Conservation (phyloP, 257 asterid genomes). For the Verbascum thapsus region DNA sequence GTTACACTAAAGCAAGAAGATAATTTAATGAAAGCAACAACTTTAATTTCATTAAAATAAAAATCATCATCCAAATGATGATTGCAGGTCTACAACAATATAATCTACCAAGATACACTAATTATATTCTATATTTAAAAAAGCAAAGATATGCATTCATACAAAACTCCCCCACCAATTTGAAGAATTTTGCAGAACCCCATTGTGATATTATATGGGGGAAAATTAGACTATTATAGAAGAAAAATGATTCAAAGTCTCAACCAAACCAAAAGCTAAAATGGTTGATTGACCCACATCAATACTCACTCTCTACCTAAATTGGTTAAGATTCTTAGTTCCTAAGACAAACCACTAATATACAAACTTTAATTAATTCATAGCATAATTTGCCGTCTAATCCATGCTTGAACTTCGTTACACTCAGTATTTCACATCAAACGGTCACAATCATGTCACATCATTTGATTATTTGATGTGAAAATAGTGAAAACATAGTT, state of each 20-base stretch:
- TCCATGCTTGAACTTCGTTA: constrained; percentile 33
- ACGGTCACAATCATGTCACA: neutral
- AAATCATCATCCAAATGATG: constrained; percentile 56
- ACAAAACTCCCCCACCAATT: constrained; percentile 59
- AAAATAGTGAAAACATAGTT: too few relatives aligned
- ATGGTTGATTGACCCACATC: constrained; percentile 36
- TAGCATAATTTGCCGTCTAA: constrained; percentile 39
- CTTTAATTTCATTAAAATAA: constrained; percentile 52
- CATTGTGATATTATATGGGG: constrained; percentile 44
- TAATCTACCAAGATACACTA: constrained; percentile 58
- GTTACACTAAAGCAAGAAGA: constrained; percentile 40
- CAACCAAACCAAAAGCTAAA: constrained; percentile 51
- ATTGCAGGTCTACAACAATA: constrained; percentile 55
- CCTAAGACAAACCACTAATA: constrained; percentile 62
- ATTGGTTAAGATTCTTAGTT: constrained; percentile 49
- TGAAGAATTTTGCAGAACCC: constrained; percentile 51
- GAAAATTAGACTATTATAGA: constrained; percentile 39
- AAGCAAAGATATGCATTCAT: constrained; percentile 36
- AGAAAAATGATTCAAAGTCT: constrained; percentile 42
- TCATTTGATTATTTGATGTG: too few relatives aligned
- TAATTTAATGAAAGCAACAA: constrained; percentile 37
- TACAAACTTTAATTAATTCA: constrained; percentile 47
- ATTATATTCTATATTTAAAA: constrained; percentile 36
- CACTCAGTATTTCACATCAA: constrained; percentile 1
- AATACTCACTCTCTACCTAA: constrained; percentile 41